phyloP scores from a whole-genome alignment of 1,139 yeast species.

The Diutina siamensis region DNA sequence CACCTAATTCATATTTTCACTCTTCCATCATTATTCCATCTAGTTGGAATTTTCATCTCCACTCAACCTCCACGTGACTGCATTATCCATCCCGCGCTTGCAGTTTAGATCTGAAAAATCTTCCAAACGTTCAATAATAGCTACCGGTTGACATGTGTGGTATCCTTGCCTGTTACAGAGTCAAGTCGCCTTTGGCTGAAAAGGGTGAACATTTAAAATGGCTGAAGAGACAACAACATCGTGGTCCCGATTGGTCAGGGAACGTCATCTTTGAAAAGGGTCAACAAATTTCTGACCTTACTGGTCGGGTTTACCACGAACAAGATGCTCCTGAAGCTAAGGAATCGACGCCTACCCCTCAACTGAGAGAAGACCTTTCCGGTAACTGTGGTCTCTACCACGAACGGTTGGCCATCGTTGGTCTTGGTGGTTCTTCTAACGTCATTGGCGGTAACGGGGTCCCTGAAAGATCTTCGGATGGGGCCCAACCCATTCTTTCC shows the following conservation, averaged over 20 bases:
- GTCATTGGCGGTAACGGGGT: not conserved
- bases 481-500: conserved; percentile 93
- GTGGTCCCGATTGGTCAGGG: conserved; percentile 99
- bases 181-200: conserved; percentile 68
- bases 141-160: conserved; percentile 95
- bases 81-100: not conserved
- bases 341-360: not conserved
- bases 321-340: not conserved
- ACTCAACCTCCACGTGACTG: no score
- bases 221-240: conserved; percentile 88
- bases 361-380: not conserved
- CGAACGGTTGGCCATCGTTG: conserved; percentile 93
- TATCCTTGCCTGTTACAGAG: conserved; percentile 84
- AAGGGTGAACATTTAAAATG: conserved; percentile 82
- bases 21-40: no score
- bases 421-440: conserved; percentile 51
- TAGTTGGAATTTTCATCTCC: no score
- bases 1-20: not conserved
- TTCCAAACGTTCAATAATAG: not conserved
- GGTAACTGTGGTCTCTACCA: conserved; percentile 41
- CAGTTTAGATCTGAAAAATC: not conserved
- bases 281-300: not conserved
- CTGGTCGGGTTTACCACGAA: not conserved
- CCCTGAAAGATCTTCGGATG: conserved; percentile 17
- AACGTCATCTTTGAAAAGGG: conserved; percentile 53